These are phyloP conservation scores for Eimeria necatrix DNA, from an alignment of 169 alveolate genomes.

Conservation along the genomic window DNA sequence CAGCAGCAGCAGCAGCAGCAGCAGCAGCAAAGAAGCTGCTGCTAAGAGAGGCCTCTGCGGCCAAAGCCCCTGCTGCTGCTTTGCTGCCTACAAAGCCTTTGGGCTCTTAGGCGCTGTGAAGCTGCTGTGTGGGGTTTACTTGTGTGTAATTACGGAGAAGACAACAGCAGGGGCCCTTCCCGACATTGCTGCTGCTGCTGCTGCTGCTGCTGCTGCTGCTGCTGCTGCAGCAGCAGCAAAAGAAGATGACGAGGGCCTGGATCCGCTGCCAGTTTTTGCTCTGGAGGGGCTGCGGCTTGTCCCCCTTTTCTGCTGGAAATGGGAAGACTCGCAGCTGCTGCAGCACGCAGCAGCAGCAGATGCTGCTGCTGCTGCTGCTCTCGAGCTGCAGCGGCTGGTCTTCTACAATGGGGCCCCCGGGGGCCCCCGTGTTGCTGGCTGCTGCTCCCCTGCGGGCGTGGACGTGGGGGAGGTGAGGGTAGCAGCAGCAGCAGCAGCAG, in stretches of 20 bases:
- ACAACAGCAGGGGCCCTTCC: constrained; percentile 23
- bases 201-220: constrained; percentile 51
- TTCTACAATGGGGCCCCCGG: constrained; percentile 9
- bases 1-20: constrained; percentile 9
- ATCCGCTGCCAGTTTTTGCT: constrained; percentile 50
- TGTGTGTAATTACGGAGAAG: neutral
- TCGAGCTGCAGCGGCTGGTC: constrained; percentile 60
- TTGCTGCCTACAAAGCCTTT: neutral
- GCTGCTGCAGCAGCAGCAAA: constrained; percentile 35
- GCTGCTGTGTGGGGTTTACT: constrained; percentile 15
- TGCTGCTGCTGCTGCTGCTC: constrained; percentile 64
- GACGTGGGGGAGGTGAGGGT: constrained; percentile 26
- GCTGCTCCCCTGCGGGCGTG: constrained; percentile 51
- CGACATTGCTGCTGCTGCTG: constrained; percentile 6
- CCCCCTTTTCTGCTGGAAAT: constrained; percentile 29
- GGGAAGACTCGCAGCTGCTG: constrained; percentile 54
- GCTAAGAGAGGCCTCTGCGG: constrained; percentile 15
- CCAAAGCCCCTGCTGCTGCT: constrained; percentile 23
- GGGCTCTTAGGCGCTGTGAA: constrained; percentile 38
- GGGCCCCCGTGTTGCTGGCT: constrained; percentile 7
- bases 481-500: neutral
- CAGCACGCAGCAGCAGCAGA: constrained; percentile 65
- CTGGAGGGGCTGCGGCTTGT: constrained; percentile 39
- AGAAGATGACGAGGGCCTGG: constrained; percentile 4
- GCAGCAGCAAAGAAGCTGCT: constrained; percentile 2